Evolutionary conservation across 2,329 filamentous ascomycete genomes (phyloP).

Genomic region (Cytospora paraplurivora): DNA sequence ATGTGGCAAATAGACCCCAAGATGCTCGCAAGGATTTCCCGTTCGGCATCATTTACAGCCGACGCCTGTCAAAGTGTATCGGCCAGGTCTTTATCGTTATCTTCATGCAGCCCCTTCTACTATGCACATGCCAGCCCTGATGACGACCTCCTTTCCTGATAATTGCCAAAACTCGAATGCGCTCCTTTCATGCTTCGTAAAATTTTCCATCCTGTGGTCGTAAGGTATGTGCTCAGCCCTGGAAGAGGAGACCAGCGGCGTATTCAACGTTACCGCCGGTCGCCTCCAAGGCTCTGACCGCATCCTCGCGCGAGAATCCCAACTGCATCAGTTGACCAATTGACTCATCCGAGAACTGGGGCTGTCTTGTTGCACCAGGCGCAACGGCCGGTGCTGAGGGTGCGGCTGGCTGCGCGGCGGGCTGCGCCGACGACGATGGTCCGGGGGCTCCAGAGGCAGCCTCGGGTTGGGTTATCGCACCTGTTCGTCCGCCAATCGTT

Average conservation of each 20-base stretch:
- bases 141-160: conserved; percentile 4
- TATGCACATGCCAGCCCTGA: conserved; percentile 25
- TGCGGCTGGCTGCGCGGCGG: conserved; percentile 32
- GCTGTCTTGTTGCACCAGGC: conserved; percentile 29
- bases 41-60: conserved; percentile 11
- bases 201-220: conserved; percentile 25
- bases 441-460: conserved; percentile 29
- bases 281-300: conserved; percentile 78
- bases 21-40: not conserved
- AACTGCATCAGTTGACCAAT: conserved; percentile 77
- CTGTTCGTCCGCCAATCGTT: conserved; percentile 80
- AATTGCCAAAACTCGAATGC: conserved; percentile 13
- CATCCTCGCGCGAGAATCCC: conserved; percentile 75
- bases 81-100: conserved; percentile 5
- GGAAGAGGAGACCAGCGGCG: conserved; percentile 79
- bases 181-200: conserved; percentile 18
- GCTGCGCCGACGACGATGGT: conserved; percentile 33
- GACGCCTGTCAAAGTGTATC: conserved; percentile 5
- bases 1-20: conserved; percentile 1
- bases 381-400: conserved; percentile 29
- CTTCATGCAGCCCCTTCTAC: conserved; percentile 17
- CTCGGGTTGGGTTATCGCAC: conserved; percentile 60
- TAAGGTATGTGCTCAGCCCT: conserved; percentile 40
- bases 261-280: conserved; percentile 84
- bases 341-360: conserved; percentile 60